Conservation (phyloP, 805 yeast species). For the Saccharomycopsis javanensis region DNA sequence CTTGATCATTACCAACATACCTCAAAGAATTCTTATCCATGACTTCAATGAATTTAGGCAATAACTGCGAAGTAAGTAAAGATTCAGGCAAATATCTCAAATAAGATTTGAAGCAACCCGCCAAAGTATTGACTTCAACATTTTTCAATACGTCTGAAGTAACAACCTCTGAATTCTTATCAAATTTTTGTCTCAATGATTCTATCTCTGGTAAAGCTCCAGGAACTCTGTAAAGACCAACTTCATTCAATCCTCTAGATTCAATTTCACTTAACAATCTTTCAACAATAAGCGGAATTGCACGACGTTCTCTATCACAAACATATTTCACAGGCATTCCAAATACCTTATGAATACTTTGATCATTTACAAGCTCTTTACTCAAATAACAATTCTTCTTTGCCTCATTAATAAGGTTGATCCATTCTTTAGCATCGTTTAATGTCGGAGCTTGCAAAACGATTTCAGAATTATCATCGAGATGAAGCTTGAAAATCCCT, state of each 20-base stretch:
- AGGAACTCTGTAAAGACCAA: slow-evolving; percentile 76
- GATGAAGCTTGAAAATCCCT: slow-evolving; percentile 35
- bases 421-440: slow-evolving; percentile 67
- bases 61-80: slow-evolving; percentile 55
- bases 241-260: slow-evolving; percentile 78
- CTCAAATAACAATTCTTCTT: slow-evolving; percentile 36
- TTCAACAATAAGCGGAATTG: slow-evolving; percentile 57
- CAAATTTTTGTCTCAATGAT: slow-evolving; percentile 43
- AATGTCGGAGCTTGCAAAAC: slow-evolving; percentile 59
- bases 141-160: slow-evolving; percentile 45
- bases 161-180: slow-evolving; percentile 35
- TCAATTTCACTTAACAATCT: slow-evolving; percentile 69
- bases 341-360: slow-evolving; percentile 49
- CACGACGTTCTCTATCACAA: slow-evolving; percentile 58
- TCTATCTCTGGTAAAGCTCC: slow-evolving; percentile 54
- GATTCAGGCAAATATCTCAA: slow-evolving; percentile 85
- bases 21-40: not conserved
- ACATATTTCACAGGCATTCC: slow-evolving; percentile 77
- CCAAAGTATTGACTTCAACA: slow-evolving; percentile 78
- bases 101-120: slow-evolving; percentile 78
- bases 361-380: slow-evolving; percentile 28
- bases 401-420: slow-evolving; percentile 33
- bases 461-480: slow-evolving; percentile 42
- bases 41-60: slow-evolving; percentile 44
- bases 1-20: slow-evolving; percentile 26